Evolutionary conservation across 257 asterid species (phyloP), one percentile per base, ranked within the genome.

Genomic region (Gentiana straminea): DNA sequence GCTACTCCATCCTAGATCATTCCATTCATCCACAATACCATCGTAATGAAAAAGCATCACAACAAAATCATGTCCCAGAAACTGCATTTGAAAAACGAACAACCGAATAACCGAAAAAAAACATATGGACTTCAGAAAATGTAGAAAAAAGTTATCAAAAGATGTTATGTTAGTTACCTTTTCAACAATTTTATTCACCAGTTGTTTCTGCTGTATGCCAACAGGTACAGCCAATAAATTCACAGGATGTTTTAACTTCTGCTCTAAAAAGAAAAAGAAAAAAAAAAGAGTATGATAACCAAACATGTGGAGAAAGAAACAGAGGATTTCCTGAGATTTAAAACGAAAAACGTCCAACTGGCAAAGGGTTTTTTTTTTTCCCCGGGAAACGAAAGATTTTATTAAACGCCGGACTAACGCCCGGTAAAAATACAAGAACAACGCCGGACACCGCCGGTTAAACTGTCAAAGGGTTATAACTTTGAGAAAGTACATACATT

Each of bases 1-100:
- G 53, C 67, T 54, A 46, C 71, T 70, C 97, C 97, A 91, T 58
- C 69, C 81, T 5, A 82, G 49, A 50, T 74, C 75, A 39, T 70
- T 69, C 98, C 98, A 91, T 62, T 76, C 76, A 59, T 87, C 86
- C 51, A 87, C 79, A 13, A 75, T 59, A 2, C 86, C 90, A 51
- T 91, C 98, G 11, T 91, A 91, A 68, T 91, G 98, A 47, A 91
- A 91, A 58, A 87, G 81, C 94, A 92, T 88, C 73, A 88, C 86
- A 0, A 13, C 72, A 62, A 85, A 85, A 39, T 65, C 71, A 41
- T 74, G 68, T 44, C 54, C 75, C 32, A 92, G 73, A 76, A 92
- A 88, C 99, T 92, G 90, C 65, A 64, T 67, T 12, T 32, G 61
- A 3, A 37, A 4, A 13, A 47, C 41, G 8, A 46, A 35, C 9